Base-by-base conservation (phyloP, 2,329 filamentous ascomycete genomes). In the Penicillium sumatraense region DNA sequence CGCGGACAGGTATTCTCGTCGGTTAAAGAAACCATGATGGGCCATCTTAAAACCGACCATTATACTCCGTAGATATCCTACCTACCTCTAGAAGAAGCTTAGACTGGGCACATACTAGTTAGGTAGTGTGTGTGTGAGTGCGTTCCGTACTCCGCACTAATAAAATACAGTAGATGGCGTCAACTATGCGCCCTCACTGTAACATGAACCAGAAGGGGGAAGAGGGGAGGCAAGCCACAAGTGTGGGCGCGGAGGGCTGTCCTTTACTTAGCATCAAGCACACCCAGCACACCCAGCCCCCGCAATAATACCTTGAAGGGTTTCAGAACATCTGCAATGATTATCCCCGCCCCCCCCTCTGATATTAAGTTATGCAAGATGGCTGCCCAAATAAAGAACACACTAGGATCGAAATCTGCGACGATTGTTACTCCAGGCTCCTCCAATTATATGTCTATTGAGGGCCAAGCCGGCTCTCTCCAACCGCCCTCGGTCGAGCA, bases 151-250 rank as follows among this genome's bases (percentile, higher is more conserved):
- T n/a, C n/a, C n/a, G n/a, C n/a, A n/a, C n/a, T n/a, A n/a, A n/a
- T n/a, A n/a, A n/a, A n/a, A n/a, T n/a, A n/a, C n/a, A n/a, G n/a
- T n/a, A 59, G 51, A 52, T 54, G 53, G 51, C 51, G 51, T 54
- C 49, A 13, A 53, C 31, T 53, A 56, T 38, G 54, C 52, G 57
- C 57, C 45, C 27, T 13, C 26, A 31, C 20, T 56, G 52, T 38
- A 60, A 55, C 48, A 5, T 56, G 40, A 35, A 14, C 49, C 27
- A 9, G 26, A 44, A 57, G 42, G 10, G n/a, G 27, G 42, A 46
- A 46, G 18, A 46, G 24, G 26, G 27, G 42, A n/a, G 16, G 2
- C 42, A 46, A 54, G 41, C 26, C 49, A 46, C 40, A 51, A 26
- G 41, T 33, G 49, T 23, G 36, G 54, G 42, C n/a, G n/a, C n/a